phyloP scores from a whole-genome alignment of 2,329 filamentous ascomycete species.

The Botryotinia calthae region DNA sequence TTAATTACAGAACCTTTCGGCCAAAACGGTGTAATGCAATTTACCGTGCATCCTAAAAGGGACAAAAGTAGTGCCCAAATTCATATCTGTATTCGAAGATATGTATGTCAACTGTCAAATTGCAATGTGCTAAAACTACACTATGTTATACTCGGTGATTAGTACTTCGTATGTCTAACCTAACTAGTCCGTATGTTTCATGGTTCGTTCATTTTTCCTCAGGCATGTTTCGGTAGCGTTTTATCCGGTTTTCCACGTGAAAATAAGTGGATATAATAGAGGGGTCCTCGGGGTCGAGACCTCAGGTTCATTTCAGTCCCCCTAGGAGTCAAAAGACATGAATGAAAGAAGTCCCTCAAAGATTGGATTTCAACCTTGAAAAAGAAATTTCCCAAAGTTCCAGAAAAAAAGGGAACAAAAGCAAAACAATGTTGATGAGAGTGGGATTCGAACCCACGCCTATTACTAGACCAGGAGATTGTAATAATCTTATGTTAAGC shows the following conservation, averaged over 20 bases:
- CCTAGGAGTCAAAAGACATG: not conserved
- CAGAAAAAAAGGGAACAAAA: not conserved
- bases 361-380: no score
- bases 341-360: not conserved
- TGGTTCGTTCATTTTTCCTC: not conserved
- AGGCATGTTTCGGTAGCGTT: not conserved
- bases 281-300: not conserved
- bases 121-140: not conserved
- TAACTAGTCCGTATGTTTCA: conserved; percentile 2
- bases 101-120: not conserved
- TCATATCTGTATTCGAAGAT: not conserved
- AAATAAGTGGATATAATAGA: conserved; percentile 4
- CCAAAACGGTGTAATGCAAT: not conserved
- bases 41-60: not conserved
- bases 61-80: not conserved
- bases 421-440: conserved; percentile 33
- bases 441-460: conserved; percentile 44
- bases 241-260: not conserved
- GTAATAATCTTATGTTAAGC: not conserved
- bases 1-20: not conserved
- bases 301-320: not conserved
- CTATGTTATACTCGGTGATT: not conserved
- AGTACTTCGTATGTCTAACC: not conserved
- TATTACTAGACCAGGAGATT: conserved; percentile 16
- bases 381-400: not conserved